Evolutionary conservation across 805 yeast genomes (phyloP).

Genomic region (Yamadazyma nakazawae): DNA sequence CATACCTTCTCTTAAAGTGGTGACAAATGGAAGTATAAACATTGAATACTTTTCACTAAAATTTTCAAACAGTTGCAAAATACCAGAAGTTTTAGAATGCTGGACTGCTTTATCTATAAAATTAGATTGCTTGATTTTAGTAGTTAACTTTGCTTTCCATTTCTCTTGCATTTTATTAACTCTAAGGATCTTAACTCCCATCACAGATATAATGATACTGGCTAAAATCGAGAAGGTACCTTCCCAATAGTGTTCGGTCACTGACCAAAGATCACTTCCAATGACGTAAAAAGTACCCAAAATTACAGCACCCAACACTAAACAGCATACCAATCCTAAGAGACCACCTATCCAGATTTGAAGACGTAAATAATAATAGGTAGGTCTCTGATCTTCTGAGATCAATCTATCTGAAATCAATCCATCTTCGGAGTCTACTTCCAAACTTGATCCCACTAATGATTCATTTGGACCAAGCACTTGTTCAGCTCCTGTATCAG

Average conservation of each 20-base stretch:
- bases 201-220: slow-evolving; percentile 42
- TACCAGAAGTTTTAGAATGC: background rate
- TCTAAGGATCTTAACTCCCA: slow-evolving; percentile 45
- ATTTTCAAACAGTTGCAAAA: slow-evolving; percentile 5
- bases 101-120: slow-evolving; percentile 18
- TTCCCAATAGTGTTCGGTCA: slow-evolving; percentile 49
- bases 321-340: slow-evolving; percentile 36
- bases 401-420: background rate
- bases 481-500: background rate
- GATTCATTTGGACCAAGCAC: background rate
- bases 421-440: background rate
- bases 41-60: slow-evolving; percentile 25
- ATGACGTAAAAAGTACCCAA: slow-evolving; percentile 38
- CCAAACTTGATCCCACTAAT: background rate
- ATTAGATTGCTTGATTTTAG: slow-evolving; percentile 23
- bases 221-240: slow-evolving; percentile 44
- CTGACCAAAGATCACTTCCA: slow-evolving; percentile 44
- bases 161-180: slow-evolving; percentile 43
- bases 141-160: slow-evolving; percentile 40
- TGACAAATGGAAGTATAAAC: slow-evolving; percentile 70
- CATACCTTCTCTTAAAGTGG: slow-evolving; percentile 84
- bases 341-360: slow-evolving; percentile 47
- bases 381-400: background rate
- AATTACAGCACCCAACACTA: slow-evolving; percentile 38
- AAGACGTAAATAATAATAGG: slow-evolving; percentile 24